Base-by-base conservation (phyloP, 2,329 filamentous ascomycete genomes). In the Fusarium albosuccineum region DNA sequence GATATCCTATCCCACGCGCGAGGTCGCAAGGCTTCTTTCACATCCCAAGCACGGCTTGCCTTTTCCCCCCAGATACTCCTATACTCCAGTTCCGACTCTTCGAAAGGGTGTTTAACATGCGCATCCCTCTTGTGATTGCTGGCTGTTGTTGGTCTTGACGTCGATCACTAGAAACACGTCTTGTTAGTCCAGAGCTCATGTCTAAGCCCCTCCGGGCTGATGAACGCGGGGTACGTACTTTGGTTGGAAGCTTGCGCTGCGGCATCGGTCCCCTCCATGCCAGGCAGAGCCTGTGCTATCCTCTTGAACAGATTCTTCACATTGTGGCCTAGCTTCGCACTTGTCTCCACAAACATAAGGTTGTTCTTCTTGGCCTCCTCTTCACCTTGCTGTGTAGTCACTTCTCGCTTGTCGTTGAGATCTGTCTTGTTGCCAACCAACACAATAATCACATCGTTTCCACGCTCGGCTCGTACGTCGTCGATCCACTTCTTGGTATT, bases 401-500 rank as follows among this genome's bases (percentile, higher is more conserved):
- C 96, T 82, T 99, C 95, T 57, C 96, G 89, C 87, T 97, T 98
- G 81, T 99, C 96, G 80, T 96, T 97, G 80, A 99, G 82, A 86
- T 99, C 96, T 44, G 96, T 99, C 89, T 99, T 99, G 86, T 99
- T 99, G 71, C 96, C 96, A 39, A 99, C 97, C 46, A 99, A 84
- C 46, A 99, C 96, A 75, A 99, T 98, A 75, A 99, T 99, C 64
- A 99, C 97, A 81, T 99, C 96, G 84, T 97, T 97, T 52, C 96
- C 96, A 76, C 96, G 89, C 84, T 99, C 96, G 52, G 94, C 95
- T 66, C 96, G 89, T 60, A 99, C 96, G 77, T 99, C 96, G 78
- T 99, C 96, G 70, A 99, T 97, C 96, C 97, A 99, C 86, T 99
- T 99, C 76, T 94, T 90, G 56, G 96, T 99, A 82, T 99, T 97